Base-by-base conservation (phyloP, 371 early-diverging fungal species). In the Mortierella sp. region DNA sequence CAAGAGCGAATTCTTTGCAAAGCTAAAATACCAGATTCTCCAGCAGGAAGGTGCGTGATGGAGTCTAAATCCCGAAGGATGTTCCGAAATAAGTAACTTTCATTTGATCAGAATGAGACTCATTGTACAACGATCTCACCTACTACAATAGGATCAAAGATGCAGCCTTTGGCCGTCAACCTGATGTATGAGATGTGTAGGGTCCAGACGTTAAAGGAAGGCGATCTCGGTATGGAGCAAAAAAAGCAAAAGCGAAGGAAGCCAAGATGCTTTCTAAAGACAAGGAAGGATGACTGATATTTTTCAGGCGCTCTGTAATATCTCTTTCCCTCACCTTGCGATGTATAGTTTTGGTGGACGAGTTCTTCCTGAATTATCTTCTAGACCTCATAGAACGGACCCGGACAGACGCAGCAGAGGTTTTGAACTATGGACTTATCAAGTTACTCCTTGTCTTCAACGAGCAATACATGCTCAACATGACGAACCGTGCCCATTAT, bases 181-280 rank as follows among this genome's bases (percentile, higher is more conserved):
- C 72, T 94, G 21, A 81, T 89, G 60, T 92, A 86, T 78, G 92
- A 94, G 72, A 84, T 95, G 66, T 91, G 90, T 53, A 83, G 90
- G 65, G 80, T 91, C 8, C 89, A 89, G 39, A 84, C 84, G 60
- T 65, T 94, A 46, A 82, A 87, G 9, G 69, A 81, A 21, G 58
- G 78, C 2, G 92, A 93, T 60, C 59, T 90, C 37, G 85, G 91
- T 86, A 86, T 70, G 64, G 26, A 50, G 2, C 11, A n/a, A 11
- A 26, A 8, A 41, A 2, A 26, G 24, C 8, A 21, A 44, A 15
- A 44, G 21, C n/a, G 44, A 21, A n/a, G 44, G 19, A 44, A 44
- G 3, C 23, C n/a, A n/a, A n/a, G n/a, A n/a, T n/a, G n/a, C n/a
- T n/a, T n/a, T n/a, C n/a, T n/a, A 21, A 6, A 21, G 44, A n/a